Base-by-base conservation (phyloP, 2,329 filamentous ascomycete genomes). In the Trichophyton simii region DNA sequence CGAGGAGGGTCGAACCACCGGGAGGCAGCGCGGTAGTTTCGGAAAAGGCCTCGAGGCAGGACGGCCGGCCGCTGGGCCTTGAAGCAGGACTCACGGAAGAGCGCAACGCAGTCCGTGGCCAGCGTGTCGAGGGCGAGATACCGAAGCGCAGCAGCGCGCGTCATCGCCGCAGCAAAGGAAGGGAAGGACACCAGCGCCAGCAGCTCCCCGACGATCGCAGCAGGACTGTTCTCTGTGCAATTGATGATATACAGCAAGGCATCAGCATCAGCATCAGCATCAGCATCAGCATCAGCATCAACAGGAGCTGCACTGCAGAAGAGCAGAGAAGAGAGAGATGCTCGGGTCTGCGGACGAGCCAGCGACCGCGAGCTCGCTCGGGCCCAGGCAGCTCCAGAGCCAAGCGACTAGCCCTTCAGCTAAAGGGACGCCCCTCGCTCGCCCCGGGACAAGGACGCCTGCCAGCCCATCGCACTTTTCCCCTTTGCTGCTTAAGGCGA, bases 1-100 rank as follows among this genome's bases (percentile, higher is more conserved):
- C 22, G 36, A 9, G 25, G n/a, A 4, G 41, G n/a, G 28, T 62
- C 62, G 67, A 89, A 88, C 87, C 87, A 88, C 65, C 80, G 82
- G 3, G 67, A 68, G 20, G 78, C 72, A 1, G 84, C 84, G 0
- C 83, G 82, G 0, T 86, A 68, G 8, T 73, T 58, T 28, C 65
- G 64, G 57, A 80, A 80, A 1, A 70, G 67, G 5, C 70, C 68
- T 36, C 72, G 70, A n/a, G 77, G 77, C 4, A 84, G 73, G 18
- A 85, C 70, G 8, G 78, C 71, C 1, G 86, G 86, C 18, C 70
- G 72, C 55, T 81, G 77, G 0, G 80, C 75, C 1, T 68, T 64
- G 67, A 87, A 84, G 41, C 79, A 83, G 41, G 72, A 65, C n/a
- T 76, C 65, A 28, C 77, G 79, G 68, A 88, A 88, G 13, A 67